Evolutionary conservation across 306 rosid species (phyloP).

Genomic region (Castanopsis chinensis): DNA sequence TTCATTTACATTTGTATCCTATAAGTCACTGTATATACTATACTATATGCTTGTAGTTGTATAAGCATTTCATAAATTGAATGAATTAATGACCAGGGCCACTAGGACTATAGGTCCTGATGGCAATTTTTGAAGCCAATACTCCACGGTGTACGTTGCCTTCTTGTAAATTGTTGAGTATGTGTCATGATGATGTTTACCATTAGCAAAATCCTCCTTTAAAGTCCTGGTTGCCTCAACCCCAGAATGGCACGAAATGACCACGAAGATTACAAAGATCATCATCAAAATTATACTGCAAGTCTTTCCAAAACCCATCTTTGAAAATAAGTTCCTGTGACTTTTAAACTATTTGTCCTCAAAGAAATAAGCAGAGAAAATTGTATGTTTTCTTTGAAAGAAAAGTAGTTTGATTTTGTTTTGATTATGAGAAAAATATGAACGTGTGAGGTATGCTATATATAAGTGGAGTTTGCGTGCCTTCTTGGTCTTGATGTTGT

Average conservation of each 20-base stretch:
- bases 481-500: background rate
- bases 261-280: background rate
- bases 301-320: background rate
- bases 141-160: conserved; percentile 28
- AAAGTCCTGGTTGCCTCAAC: conserved; percentile 42
- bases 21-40: background rate
- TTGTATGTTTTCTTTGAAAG: background rate
- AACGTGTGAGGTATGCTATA: background rate
- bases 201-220: conserved; percentile 24
- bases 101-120: conserved; percentile 58
- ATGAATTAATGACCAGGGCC: conserved; percentile 45
- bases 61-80: background rate
- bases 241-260: background rate
- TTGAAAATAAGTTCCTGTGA: background rate
- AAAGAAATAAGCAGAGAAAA: background rate
- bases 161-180: conserved; percentile 21
- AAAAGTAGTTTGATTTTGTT: too few relatives aligned
- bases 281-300: background rate
- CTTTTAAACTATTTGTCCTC: background rate
- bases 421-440: background rate
- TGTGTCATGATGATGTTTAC: conserved; percentile 23
- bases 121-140: conserved; percentile 47
- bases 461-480: background rate
- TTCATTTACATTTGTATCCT: background rate
- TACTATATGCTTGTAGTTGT: background rate